Conservation (phyloP, 371 early-diverging fungal species). For the Mortierella sp. region DNA sequence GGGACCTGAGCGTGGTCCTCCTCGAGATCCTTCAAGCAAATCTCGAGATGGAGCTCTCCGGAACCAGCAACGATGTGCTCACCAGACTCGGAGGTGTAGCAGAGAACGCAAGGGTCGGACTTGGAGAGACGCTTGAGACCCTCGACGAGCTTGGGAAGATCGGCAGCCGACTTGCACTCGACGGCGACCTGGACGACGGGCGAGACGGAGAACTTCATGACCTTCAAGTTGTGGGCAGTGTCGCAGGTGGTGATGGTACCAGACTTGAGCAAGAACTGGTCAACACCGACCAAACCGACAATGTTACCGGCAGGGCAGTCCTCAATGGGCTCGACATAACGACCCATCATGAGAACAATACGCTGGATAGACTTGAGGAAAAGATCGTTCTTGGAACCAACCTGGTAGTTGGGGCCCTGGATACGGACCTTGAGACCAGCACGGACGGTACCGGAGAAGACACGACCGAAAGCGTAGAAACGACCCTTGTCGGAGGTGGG, state of each 20-base stretch:
- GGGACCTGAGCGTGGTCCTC: conserved; percentile 99
- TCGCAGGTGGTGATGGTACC: conserved; percentile 96
- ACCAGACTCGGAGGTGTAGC: conserved; percentile 93
- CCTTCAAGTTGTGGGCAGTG: conserved; percentile 95
- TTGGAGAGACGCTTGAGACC: conserved; percentile 97
- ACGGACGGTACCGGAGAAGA: conserved; percentile 97
- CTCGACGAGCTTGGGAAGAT: conserved; percentile 98
- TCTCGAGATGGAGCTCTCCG: conserved; percentile 99
- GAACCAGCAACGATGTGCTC: conserved; percentile 99
- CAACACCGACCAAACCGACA: conserved; percentile 98
- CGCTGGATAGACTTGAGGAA: conserved; percentile 96
- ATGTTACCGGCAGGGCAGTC: conserved; percentile 99
- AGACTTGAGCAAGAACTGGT: conserved; percentile 98
- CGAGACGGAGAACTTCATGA: conserved; percentile 99
- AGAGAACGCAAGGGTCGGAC: conserved; percentile 97
- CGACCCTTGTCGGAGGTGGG: conserved; percentile 98
- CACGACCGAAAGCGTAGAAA: conserved; percentile 99
- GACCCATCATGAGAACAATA: conserved; percentile 99
- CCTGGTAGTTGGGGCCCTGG: conserved; percentile 98
- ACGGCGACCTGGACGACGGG: conserved; percentile 98
- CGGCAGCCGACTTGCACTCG: conserved; percentile 94
- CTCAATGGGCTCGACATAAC: conserved; percentile 95
- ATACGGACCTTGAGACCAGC: conserved; percentile 99
- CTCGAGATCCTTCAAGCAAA: conserved; percentile 98
- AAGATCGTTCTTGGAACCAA: conserved; percentile 94